Evolutionary conservation across 2,329 filamentous ascomycete species (phyloP).

Genomic region (Diaporthe sp.): DNA sequence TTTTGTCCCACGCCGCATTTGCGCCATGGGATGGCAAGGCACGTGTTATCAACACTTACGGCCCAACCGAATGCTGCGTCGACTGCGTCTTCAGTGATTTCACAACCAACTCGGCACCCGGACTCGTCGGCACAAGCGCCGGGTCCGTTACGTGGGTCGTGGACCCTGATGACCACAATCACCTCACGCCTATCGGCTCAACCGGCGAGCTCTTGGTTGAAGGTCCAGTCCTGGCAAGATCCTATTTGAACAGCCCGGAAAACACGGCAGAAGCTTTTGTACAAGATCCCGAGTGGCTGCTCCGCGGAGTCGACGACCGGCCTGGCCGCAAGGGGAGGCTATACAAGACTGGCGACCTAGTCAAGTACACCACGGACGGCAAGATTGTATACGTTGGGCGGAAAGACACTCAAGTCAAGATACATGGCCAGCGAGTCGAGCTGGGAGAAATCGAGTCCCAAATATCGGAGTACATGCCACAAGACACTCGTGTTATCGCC

Average conservation of each 20-base stretch:
- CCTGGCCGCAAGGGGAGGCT: neutral
- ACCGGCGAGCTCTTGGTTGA: neutral
- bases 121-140: neutral
- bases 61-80: conserved; percentile 5
- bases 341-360: neutral
- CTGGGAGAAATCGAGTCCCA: neutral
- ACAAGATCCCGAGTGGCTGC: neutral
- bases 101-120: neutral
- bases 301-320: neutral
- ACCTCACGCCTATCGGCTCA: neutral
- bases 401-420: neutral
- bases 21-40: conserved; percentile 56
- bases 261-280: neutral
- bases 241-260: neutral
- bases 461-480: neutral
- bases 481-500: neutral
- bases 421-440: neutral
- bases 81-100: neutral
- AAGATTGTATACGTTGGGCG: neutral
- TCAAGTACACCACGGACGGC: neutral
- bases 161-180: neutral
- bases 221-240: neutral
- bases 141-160: neutral
- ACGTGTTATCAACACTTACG: conserved; percentile 51
- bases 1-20: neutral